Conservation (phyloP, 257 asterid genomes). For the Penstemon eatonii region DNA sequence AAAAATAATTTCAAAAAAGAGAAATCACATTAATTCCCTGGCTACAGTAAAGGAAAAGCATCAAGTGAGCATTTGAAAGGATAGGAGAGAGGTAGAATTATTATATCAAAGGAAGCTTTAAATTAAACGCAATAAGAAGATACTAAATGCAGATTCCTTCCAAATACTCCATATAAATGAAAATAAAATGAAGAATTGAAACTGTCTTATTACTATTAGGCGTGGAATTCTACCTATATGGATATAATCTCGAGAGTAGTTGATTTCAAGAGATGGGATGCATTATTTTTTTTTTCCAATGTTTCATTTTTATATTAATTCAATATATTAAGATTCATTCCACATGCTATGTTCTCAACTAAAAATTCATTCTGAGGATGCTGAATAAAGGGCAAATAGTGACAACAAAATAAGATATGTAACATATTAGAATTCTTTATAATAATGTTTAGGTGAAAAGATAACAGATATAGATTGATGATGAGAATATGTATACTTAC, state of each 20-base stretch:
- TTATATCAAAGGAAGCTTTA: neutral
- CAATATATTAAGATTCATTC: neutral
- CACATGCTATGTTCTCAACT: neutral
- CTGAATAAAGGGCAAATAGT: neutral
- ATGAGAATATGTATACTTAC: too few species aligned
- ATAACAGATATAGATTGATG: too few species aligned
- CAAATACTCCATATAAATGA: neutral
- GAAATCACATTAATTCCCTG: neutral
- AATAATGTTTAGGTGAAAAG: neutral
- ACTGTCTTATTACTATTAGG: slow-evolving; percentile 9
- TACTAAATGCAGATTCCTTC: slow-evolving; percentile 1
- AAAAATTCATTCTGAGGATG: neutral
- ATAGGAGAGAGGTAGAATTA: neutral
- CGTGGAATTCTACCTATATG: neutral
- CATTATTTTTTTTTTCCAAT: too few species aligned
- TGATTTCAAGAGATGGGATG: too few species aligned
- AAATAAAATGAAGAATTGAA: neutral
- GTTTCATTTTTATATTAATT: too few species aligned
- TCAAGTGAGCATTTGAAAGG: neutral
- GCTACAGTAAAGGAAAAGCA: neutral
- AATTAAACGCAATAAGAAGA: neutral
- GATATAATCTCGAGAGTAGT: neutral
- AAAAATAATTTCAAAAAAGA: too few species aligned
- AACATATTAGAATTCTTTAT: neutral
- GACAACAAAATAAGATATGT: neutral